These are phyloP conservation scores for Przewalskia tangutica DNA, from an alignment of 257 asterid genomes.

Conservation along the genomic window DNA sequence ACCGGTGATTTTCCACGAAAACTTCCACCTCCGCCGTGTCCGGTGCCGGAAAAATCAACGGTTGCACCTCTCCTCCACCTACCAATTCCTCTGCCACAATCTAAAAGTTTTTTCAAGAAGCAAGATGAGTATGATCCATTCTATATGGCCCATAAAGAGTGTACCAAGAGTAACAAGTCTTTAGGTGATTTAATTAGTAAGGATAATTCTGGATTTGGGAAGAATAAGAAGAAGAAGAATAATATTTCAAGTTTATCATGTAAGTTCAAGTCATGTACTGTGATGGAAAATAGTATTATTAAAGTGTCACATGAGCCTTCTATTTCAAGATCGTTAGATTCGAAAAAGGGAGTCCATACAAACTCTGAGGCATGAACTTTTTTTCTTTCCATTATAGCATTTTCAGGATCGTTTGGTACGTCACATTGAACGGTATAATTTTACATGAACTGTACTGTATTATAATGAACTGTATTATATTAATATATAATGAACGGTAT, in stretches of 20 bases:
- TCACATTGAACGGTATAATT: no score
- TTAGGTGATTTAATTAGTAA: background rate
- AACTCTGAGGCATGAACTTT: background rate
- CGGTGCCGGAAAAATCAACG: constrained; percentile 15
- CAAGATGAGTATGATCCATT: constrained; percentile 43
- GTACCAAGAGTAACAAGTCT: constrained; percentile 42
- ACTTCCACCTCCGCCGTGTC: constrained; percentile 42
- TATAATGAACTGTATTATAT: no score
- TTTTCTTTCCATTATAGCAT: background rate
- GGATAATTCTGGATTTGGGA: constrained; percentile 15
- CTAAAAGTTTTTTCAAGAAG: constrained; percentile 29
- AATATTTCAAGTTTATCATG: constrained; percentile 37
- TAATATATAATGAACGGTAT: no score
- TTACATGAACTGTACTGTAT: no score
- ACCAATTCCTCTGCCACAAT: constrained; percentile 35
- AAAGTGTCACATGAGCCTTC: constrained; percentile 28
- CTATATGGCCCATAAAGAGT: constrained; percentile 51
- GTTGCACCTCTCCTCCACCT: constrained; percentile 13
- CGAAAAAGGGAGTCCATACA: background rate
- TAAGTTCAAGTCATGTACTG: constrained; percentile 25
- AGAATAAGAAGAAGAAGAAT: constrained; percentile 29
- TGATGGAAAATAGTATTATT: constrained; percentile 31
- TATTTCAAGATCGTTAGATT: constrained; percentile 32
- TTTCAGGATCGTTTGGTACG: no score
- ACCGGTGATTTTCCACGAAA: constrained; percentile 7